phyloP scores from a whole-genome alignment of 2,329 filamentous ascomycete genomes.

The Penicillium polonicum region DNA sequence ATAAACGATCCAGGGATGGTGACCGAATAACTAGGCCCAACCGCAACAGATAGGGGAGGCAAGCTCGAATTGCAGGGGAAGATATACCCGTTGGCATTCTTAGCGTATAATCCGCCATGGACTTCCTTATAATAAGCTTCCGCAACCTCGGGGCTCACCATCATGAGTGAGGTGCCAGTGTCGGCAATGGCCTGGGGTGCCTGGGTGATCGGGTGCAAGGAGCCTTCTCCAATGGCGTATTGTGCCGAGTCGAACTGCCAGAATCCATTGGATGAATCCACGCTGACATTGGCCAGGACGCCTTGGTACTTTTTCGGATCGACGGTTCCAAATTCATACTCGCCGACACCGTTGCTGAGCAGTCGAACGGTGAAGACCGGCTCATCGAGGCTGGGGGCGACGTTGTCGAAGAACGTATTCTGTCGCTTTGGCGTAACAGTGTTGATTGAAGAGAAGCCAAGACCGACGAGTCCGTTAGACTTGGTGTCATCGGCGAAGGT shows the following conservation, averaged over 20 bases:
- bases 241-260: slow-evolving; percentile 64
- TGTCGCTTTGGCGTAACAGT: slow-evolving; percentile 62
- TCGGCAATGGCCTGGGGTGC: slow-evolving; percentile 58
- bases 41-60: slow-evolving; percentile 57
- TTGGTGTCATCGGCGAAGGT: slow-evolving; percentile 60
- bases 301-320: slow-evolving; percentile 64
- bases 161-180: slow-evolving; percentile 67
- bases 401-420: slow-evolving; percentile 73
- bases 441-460: slow-evolving; percentile 66
- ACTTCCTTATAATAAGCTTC: slow-evolving; percentile 61
- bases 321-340: slow-evolving; percentile 73
- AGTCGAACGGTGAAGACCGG: slow-evolving; percentile 72
- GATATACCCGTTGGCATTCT: slow-evolving; percentile 51
- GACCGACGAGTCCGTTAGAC: slow-evolving; percentile 68
- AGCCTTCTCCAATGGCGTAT: slow-evolving; percentile 54
- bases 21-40: slow-evolving; percentile 51
- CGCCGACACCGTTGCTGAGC: slow-evolving; percentile 58
- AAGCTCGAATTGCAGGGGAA: slow-evolving; percentile 57
- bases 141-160: slow-evolving; percentile 58
- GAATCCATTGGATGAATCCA: slow-evolving; percentile 64
- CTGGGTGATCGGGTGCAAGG: slow-evolving; percentile 35
- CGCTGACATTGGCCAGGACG: slow-evolving; percentile 59
- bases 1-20: slow-evolving; percentile 57
- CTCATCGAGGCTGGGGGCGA: slow-evolving; percentile 58
- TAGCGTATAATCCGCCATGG: slow-evolving; percentile 49